Evolutionary conservation across 257 asterid species (phyloP), one percentile per base, ranked within the genome.

Genomic region (Primulina tabacum): DNA sequence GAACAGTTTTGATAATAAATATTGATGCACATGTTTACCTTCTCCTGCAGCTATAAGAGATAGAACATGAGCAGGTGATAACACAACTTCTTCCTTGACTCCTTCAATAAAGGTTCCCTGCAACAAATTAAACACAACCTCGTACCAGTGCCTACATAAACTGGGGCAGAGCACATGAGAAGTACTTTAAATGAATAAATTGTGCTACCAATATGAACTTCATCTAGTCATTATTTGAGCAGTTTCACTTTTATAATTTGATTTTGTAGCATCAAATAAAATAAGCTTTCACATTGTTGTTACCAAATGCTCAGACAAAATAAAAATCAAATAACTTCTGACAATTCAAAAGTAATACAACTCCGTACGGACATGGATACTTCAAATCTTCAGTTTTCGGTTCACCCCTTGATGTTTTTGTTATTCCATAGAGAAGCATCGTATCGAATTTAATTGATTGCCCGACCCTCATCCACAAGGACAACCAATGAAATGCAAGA

Each of bases 31-130:
- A 68, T 56, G 60, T 60, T 72, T 73, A 94, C 99, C 99, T 92
- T 94, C 98, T 82, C 99, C 99, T 57, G 99, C 96, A 57, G 99
- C 99, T 82, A 94, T 92, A 50, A 94, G 95, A 76, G 98, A 94
- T 65, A 94, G 95, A 53, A 98, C 99, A 76, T 94, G 99, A 53
- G 99, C 99, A 62, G 99, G 97, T 76, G 99, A 94, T 68, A 94
- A 80, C 71, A 94, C 88, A 47, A 94, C 99, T 77, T 94, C 99
- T 80, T 94, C 99, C 80, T 94, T 94, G 56, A 94, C 88, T 77
- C 99, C 99, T 80, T 94, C 99, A 40, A 94, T 93, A 76, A 89
- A 94, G 76, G 95, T 89, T 64, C 99, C 99, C 99, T 94, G 79
- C 62, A 43, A 73, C 40, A 67, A 73, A 72, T 72, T 67, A 75